Conservation (phyloP, 2,329 filamentous ascomycete species). For the Byssochlamys sp. region DNA sequence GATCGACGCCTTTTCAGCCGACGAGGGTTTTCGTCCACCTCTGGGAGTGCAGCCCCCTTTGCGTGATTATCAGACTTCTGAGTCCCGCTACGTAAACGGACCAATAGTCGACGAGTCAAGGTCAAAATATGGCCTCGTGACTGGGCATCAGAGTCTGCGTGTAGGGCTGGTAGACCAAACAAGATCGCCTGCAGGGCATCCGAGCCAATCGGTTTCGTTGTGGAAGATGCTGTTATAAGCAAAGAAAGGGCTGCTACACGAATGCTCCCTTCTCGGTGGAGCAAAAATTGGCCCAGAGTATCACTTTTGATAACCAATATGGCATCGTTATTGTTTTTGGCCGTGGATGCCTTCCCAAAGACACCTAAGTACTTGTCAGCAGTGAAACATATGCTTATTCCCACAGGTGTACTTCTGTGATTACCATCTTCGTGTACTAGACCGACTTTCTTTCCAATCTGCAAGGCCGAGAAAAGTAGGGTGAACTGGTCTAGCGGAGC, state of each 20-base stretch:
- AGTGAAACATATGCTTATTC: neutral
- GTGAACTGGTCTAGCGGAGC: conserved; percentile 47
- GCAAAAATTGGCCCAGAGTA: conserved; percentile 28
- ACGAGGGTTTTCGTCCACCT: neutral
- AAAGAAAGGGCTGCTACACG: conserved; percentile 74
- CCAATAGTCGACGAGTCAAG: conserved; percentile 65
- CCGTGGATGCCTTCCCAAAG: conserved; percentile 12
- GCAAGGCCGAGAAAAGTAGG: conserved; percentile 57
- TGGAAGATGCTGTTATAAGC: conserved; percentile 64
- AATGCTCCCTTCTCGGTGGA: conserved; percentile 51
- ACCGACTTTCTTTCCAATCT: conserved; percentile 61
- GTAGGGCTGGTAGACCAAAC: conserved; percentile 58
- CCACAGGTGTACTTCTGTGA: conserved; percentile 5
- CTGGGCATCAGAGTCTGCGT: conserved; percentile 77
- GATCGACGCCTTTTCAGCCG: neutral
- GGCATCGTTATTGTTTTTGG: conserved; percentile 7
- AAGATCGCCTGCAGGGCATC: conserved; percentile 55
- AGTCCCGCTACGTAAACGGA: conserved; percentile 61
- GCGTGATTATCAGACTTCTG: conserved; percentile 20
- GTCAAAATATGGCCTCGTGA: conserved; percentile 72
- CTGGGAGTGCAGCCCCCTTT: neutral
- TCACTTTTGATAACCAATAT: conserved; percentile 26
- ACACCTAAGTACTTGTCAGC: conserved; percentile 16
- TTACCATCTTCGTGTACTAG: conserved; percentile 59
- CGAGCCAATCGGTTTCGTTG: conserved; percentile 60